Base-by-base conservation (phyloP, 352 stramenopile species). In the Phytophthora idaei region DNA sequence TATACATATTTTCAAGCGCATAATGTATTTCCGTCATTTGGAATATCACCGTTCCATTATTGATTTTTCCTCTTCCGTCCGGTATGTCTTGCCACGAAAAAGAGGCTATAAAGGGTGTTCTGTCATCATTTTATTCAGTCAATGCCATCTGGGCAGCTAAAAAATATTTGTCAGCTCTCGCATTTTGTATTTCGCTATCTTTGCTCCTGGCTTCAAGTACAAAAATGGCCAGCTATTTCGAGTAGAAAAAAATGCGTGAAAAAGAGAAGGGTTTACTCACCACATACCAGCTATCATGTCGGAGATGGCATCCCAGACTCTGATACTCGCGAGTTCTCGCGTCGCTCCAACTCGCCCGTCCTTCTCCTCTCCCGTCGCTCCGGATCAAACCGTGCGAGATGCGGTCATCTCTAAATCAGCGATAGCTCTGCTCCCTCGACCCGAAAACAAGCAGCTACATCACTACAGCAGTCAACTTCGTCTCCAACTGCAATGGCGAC, bases 401-500 rank as follows among this genome's bases (percentile, higher is more conserved):
- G 51, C 15, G 2, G 27, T 48, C 12, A n/a, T 56, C 28, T 55
- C 62, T 4, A 59, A 69, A 21, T 48, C 48, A 8, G n/a, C 31
- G 4, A 60, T 64, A 12, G 32, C 29, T 6, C 12, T 65, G 5
- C 2, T 60, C 6, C 27, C 28, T 27, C 59, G 21, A 36, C 32
- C 52, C 3, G 37, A 67, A 54, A 15, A n/a, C 8, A 59, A 21
- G 12, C 36, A 39, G 15, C 28, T 61, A 4, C 68, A 31, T 4
- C 39, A 67, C 54, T 66, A 51, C n/a, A 49, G 52, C 29, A 73
- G n/a, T n/a, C 53, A 69, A 14, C 27, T 73, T 27, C 60, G 54
- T 46, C 34, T 67, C 32, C 37, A 58, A 17, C 36, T 74, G 6
- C 66, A 61, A 55, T 70, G 66, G 66, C 15, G 11, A 2, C 5